Evolutionary conservation across 306 rosid genomes (phyloP).

Genomic region (Fragaria nilgerrensis): DNA sequence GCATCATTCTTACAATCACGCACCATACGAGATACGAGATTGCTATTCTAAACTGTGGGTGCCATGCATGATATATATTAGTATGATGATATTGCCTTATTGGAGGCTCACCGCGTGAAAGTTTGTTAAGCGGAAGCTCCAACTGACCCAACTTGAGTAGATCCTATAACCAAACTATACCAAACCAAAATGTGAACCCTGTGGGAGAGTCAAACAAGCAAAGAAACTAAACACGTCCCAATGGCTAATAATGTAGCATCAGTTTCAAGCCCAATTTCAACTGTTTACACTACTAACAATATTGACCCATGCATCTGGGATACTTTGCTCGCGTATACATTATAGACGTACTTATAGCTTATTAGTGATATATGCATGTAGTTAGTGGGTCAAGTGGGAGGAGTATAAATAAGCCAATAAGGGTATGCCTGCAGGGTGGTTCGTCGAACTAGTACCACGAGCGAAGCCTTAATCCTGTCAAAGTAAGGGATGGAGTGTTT

Average conservation of each 20-base stretch:
- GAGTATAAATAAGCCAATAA: too few species aligned
- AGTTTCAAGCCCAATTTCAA: background rate
- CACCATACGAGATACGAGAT: background rate
- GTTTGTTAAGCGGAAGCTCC: background rate
- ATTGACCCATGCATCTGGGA: background rate
- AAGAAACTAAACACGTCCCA: background rate
- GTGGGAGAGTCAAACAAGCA: background rate
- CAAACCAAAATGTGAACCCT: background rate
- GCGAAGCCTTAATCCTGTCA: too few species aligned
- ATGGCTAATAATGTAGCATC: background rate
- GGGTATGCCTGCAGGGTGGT: background rate
- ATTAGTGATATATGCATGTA: background rate
- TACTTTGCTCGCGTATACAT: background rate
- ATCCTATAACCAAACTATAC: background rate
- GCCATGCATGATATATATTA: background rate
- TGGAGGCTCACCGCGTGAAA: background rate
- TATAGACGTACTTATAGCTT: background rate
- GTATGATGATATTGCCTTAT: background rate
- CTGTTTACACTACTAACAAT: background rate
- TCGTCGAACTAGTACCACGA: too few species aligned
- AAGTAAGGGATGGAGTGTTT: too few species aligned
- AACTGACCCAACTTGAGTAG: background rate
- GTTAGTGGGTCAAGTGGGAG: too few species aligned
- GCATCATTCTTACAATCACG: background rate
- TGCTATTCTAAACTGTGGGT: background rate